phyloP scores from a whole-genome alignment of 2,329 filamentous ascomycete species.

The Talaromyces piceae region DNA sequence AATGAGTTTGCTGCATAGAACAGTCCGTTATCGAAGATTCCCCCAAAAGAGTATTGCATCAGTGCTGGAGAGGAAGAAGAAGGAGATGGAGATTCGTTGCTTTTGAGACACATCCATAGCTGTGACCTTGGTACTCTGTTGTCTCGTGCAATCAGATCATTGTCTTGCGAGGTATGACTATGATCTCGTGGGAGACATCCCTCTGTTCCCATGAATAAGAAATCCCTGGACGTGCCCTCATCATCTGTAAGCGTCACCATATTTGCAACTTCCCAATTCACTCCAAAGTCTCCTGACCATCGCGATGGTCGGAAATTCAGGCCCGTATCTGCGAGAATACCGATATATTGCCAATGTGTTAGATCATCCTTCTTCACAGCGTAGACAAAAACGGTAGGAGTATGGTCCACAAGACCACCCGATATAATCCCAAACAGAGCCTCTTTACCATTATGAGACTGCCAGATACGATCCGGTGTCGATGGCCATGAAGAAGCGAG shows the following conservation, averaged over 20 bases:
- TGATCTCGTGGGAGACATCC: constrained; percentile 24
- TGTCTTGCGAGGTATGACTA: background rate
- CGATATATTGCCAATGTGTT: constrained; percentile 40
- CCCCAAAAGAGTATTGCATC: constrained; percentile 37
- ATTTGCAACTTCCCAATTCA: constrained; percentile 48
- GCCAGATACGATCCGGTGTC: constrained; percentile 13
- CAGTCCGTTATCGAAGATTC: constrained; percentile 43
- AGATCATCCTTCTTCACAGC: constrained; percentile 33
- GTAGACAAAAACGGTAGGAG: constrained; percentile 44
- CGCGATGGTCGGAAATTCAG: constrained; percentile 32
- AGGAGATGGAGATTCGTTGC: too few species aligned
- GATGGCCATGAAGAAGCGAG: constrained; percentile 24
- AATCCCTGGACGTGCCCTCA: constrained; percentile 25
- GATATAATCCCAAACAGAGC: constrained; percentile 43
- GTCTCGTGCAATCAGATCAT: background rate
- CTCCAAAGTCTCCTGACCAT: constrained; percentile 45
- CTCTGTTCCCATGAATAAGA: constrained; percentile 43
- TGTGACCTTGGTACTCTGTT: constrained; percentile 27
- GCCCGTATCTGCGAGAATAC: constrained; percentile 36
- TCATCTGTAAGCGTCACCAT: constrained; percentile 35
- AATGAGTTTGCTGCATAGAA: constrained; percentile 46
- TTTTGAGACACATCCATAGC: constrained; percentile 40
- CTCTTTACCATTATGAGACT: too few species aligned
- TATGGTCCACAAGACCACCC: constrained; percentile 36
- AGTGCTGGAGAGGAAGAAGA: too few species aligned